phyloP scores from a whole-genome alignment of 208 protist genomes.

The Leishmania amazonensis region DNA sequence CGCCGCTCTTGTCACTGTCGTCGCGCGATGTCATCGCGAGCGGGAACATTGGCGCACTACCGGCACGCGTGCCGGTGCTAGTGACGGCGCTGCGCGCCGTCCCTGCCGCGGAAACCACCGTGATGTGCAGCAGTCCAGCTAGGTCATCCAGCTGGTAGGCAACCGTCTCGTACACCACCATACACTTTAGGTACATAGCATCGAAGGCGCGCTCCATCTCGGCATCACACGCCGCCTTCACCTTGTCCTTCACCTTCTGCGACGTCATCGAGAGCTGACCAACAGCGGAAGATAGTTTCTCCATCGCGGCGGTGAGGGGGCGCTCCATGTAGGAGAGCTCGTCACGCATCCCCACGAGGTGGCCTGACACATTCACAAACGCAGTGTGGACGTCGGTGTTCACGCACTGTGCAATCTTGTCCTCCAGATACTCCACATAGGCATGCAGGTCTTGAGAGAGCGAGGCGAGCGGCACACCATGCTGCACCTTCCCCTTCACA shows the following conservation, averaged over 20 bases:
- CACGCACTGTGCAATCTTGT: slow-evolving; percentile 71
- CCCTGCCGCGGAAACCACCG: background rate
- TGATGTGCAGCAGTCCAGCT: slow-evolving; percentile 25
- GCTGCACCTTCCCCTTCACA: slow-evolving; percentile 67
- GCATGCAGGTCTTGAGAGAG: slow-evolving; percentile 72
- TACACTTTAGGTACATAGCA: slow-evolving; percentile 42
- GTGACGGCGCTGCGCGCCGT: background rate
- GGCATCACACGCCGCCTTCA: slow-evolving; percentile 49
- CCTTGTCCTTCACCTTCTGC: slow-evolving; percentile 39
- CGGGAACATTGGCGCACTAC: background rate
- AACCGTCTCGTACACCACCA: slow-evolving; percentile 73
- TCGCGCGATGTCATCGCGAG: background rate
- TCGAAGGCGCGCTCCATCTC: slow-evolving; percentile 75
- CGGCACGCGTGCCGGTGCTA: background rate
- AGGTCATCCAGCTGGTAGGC: slow-evolving; percentile 45
- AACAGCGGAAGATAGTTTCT: slow-evolving; percentile 47
- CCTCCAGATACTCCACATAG: slow-evolving; percentile 55
- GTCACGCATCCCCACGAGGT: slow-evolving; percentile 74
- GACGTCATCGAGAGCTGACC: slow-evolving; percentile 41
- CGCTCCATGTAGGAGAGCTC: slow-evolving; percentile 72
- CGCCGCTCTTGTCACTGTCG: background rate
- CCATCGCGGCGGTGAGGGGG: slow-evolving; percentile 49
- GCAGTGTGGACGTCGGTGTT: slow-evolving; percentile 80
- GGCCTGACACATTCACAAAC: slow-evolving; percentile 74
- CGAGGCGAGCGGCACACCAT: slow-evolving; percentile 68